These are phyloP conservation scores for Blastocrithidia nonstop DNA, from an alignment of 208 protist species.

Conservation along the genomic window DNA sequence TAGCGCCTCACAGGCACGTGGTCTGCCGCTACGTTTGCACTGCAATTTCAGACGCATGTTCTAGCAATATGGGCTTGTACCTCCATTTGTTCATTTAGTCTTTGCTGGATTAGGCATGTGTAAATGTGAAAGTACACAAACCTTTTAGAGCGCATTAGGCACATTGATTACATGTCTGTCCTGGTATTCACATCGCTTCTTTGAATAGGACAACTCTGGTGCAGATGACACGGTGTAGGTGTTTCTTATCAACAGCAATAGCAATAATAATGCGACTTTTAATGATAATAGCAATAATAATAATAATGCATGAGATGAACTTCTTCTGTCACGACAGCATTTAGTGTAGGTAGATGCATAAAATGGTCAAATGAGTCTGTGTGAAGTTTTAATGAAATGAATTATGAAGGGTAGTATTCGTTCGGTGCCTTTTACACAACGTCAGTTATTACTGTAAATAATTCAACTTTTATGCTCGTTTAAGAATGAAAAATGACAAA, in stretches of 20 bases:
- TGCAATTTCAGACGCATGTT: conserved; percentile 26
- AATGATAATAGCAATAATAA: too few species aligned
- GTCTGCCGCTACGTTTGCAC: conserved; percentile 38
- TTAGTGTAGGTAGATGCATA: neutral
- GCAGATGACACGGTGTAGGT: conserved; percentile 21
- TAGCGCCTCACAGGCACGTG: conserved; percentile 24
- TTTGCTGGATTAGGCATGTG: conserved; percentile 10
- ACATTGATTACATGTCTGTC: conserved; percentile 32
- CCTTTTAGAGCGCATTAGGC: conserved; percentile 14
- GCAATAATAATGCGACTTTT: too few species aligned
- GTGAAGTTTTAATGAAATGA: conserved; percentile 11
- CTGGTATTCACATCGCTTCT: conserved; percentile 58
- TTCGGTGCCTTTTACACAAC: conserved; percentile 8
- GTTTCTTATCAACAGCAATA: conserved; percentile 24
- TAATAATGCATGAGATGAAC: conserved; percentile 37
- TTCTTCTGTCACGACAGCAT: conserved; percentile 14
- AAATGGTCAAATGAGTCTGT: conserved; percentile 5
- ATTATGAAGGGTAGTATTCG: conserved; percentile 5
- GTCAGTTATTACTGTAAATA: conserved; percentile 17
- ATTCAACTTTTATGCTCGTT: conserved; percentile 23
- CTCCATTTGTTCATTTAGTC: conserved; percentile 14
- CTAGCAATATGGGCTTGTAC: conserved; percentile 11
- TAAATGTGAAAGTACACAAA: conserved; percentile 4
- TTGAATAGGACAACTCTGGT: conserved; percentile 44
- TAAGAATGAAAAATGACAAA: conserved; percentile 12